phyloP scores from a whole-genome alignment of 805 yeast species.

The Wickerhamiella parazyma region DNA sequence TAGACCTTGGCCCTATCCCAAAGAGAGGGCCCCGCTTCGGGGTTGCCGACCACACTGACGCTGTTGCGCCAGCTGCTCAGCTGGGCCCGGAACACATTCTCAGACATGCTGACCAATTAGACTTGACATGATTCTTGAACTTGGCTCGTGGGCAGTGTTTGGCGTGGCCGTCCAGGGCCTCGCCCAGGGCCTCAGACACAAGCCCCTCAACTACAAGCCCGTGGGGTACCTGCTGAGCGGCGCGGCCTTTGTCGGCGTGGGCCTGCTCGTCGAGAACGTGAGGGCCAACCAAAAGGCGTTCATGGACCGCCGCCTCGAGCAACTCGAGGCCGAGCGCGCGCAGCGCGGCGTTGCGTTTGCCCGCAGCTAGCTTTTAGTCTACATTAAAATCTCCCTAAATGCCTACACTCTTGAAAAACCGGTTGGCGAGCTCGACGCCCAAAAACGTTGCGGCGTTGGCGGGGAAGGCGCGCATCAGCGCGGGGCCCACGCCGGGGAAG shows the following conservation, averaged over 20 bases:
- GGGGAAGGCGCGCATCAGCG: constrained; percentile 86
- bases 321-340: constrained; percentile 19
- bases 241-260: constrained; percentile 25
- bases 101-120: constrained; percentile 14
- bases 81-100: constrained; percentile 26
- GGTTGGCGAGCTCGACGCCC: constrained; percentile 74
- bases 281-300: constrained; percentile 22
- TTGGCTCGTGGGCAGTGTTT: constrained; percentile 20
- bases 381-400: constrained; percentile 7
- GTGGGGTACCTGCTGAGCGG: constrained; percentile 23
- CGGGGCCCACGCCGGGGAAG: constrained; percentile 97
- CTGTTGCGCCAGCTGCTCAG: constrained; percentile 15
- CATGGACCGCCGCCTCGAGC: constrained; percentile 20
- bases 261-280: constrained; percentile 21
- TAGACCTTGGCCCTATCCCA: constrained; percentile 17
- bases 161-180: constrained; percentile 21
- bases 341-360: constrained; percentile 22
- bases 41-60: constrained; percentile 4
- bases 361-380: constrained; percentile 12
- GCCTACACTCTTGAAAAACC: constrained; percentile 21
- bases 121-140: constrained; percentile 11
- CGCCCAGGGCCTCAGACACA: constrained; percentile 26
- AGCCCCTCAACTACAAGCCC: constrained; percentile 26
- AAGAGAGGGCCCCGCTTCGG: constrained; percentile 13
- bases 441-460: constrained; percentile 98